Evolutionary conservation across 192 early-diverging fungal genomes (phyloP).

Genomic region (Gonapodya sp.): DNA sequence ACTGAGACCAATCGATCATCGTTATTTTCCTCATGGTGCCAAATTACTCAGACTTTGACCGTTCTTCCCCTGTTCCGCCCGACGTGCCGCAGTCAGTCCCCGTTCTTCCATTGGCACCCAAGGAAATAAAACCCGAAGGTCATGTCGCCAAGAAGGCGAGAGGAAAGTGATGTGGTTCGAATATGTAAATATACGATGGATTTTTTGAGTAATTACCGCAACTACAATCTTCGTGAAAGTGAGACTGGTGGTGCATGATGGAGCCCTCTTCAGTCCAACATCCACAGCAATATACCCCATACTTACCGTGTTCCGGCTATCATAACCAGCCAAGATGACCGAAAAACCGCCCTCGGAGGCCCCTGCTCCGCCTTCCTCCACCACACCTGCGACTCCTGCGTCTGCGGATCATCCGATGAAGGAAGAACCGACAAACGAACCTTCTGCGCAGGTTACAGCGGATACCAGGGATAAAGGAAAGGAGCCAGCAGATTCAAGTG

Average conservation of each 20-base stretch:
- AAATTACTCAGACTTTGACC: not conserved
- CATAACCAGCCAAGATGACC: not conserved
- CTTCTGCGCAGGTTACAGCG: not conserved
- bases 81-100: not conserved
- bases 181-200: no score
- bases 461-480: not conserved
- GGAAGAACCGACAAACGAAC: not conserved
- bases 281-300: not conserved
- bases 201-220: no score
- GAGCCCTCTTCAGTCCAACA: no score
- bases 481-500: not conserved
- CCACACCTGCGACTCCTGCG: not conserved
- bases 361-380: not conserved
- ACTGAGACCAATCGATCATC: no score
- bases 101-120: not conserved
- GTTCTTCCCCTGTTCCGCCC: not conserved
- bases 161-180: not conserved
- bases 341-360: not conserved
- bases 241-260: no score
- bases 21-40: not conserved
- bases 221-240: no score
- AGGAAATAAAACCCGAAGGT: not conserved
- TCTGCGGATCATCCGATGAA: not conserved
- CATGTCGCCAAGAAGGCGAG: not conserved
- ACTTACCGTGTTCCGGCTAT: not conserved